Base-by-base conservation (phyloP, 345 rosid species). In the Citrus unshiu region DNA sequence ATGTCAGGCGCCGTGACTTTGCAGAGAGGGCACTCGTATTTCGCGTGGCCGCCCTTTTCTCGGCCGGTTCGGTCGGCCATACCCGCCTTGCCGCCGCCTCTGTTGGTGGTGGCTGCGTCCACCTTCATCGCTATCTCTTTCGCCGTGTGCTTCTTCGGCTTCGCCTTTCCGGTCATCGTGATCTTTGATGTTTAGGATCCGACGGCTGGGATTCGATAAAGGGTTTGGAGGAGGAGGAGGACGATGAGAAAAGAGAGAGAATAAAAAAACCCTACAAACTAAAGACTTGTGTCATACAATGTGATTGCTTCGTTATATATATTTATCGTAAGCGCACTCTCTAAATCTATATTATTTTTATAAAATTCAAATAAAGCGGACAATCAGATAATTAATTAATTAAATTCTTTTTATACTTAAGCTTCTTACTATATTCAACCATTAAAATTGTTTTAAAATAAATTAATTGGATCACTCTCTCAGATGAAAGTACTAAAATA, bases 141-240 rank as follows among this genome's bases (percentile, higher is more conserved):
- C 66, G 99, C 97, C 54, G 99, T 93, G 85, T 95, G 99, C 94
- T 95, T 95, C 96, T 95, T 95, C 21, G 99, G 99, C 94, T 95
- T 93, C 25, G 99, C 98, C 90, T 95, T 95, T 8, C 98, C 98
- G 0, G 98, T 93, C 96, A 93, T 93, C 68, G 24, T 79, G 84
- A 37, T 24, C 14, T 46, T 46, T 72, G 9, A 22, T 46, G 73
- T 3, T 19, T 18, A 35, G 16, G 51, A 58, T 34, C 25, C 49
- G 24, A 35, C 64, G 43, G 51, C 58, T 56, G 46, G 16, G 35
- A 59, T 62, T 22, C 22, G 71, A 27, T 34, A 6, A 9, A 62
- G 21, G 62, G 22, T 16, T 54, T 54, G 7, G 22, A 1, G 58
- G 58, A 54, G 13, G 49, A 21, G 57, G 34, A 32, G 5, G 51